These are phyloP conservation scores for Saccharomycopsis olivae DNA, from an alignment of 805 yeast species.

Conservation along the genomic window DNA sequence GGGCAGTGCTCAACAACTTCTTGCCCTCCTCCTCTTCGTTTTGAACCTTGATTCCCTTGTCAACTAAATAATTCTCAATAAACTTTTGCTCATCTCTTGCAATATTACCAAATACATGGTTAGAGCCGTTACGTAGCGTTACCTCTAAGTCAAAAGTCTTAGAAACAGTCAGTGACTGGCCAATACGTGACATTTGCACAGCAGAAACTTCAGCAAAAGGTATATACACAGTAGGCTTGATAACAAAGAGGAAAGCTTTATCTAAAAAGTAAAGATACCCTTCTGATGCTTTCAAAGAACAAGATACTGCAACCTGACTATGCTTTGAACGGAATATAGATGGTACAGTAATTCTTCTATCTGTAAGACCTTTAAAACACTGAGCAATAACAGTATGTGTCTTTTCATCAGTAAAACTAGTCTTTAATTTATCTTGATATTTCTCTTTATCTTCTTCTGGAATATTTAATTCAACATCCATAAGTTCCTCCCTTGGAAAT, in stretches of 20 bases:
- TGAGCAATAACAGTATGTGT: constrained; percentile 83
- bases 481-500: constrained; percentile 80
- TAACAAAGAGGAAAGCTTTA: constrained; percentile 78
- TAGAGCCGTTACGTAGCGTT: constrained; percentile 48
- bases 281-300: constrained; percentile 91
- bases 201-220: constrained; percentile 73
- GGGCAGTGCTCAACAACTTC: constrained; percentile 65
- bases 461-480: constrained; percentile 80
- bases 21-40: constrained; percentile 88
- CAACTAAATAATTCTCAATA: constrained; percentile 64
- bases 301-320: constrained; percentile 76
- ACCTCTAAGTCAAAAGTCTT: constrained; percentile 92
- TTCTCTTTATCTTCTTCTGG: constrained; percentile 66
- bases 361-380: constrained; percentile 82
- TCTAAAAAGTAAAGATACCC: constrained; percentile 92
- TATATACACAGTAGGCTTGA: constrained; percentile 88
- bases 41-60: constrained; percentile 69
- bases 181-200: constrained; percentile 82
- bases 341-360: constrained; percentile 74
- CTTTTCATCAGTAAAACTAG: constrained; percentile 58
- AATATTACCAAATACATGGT: constrained; percentile 81
- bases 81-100: constrained; percentile 80
- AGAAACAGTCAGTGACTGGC: constrained; percentile 61
- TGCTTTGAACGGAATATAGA: constrained; percentile 70
- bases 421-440: constrained; percentile 66